Evolutionary conservation across 495 filamentous ascomycete genomes (phyloP).

Genomic region (Echria macrotheca): DNA sequence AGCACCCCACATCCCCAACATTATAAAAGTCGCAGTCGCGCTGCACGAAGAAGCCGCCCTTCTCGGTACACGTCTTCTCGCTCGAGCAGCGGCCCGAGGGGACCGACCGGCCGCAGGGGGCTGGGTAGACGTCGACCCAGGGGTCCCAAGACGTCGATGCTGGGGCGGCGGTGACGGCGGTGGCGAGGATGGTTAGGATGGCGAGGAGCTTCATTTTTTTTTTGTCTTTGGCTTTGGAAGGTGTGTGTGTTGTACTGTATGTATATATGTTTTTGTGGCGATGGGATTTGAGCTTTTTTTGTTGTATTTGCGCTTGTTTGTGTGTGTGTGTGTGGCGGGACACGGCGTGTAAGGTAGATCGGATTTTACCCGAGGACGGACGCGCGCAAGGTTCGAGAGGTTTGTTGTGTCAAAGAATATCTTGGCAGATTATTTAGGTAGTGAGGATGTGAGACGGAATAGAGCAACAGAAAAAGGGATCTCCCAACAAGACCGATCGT

Average conservation of each 20-base stretch:
- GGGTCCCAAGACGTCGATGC: not conserved
- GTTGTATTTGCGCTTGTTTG: too few species aligned
- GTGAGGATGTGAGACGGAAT: too few species aligned
- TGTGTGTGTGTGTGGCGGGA: too few species aligned
- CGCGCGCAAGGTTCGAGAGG: too few species aligned
- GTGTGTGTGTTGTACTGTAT: not conserved
- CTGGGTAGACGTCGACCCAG: constrained; percentile 2
- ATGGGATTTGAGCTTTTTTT: not conserved
- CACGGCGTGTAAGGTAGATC: too few species aligned
- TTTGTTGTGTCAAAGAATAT: too few species aligned
- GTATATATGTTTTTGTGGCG: not conserved
- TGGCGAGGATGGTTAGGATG: constrained; percentile 1
- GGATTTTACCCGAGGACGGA: too few species aligned
- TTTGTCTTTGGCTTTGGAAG: not conserved
- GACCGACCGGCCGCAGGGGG: not conserved
- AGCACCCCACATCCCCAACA: constrained; percentile 3
- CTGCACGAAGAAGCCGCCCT: constrained; percentile 1
- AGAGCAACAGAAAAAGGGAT: too few species aligned
- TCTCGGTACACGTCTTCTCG: not conserved
- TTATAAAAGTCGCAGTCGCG: constrained; percentile 1
- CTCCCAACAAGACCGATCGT: too few species aligned
- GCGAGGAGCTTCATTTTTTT: not conserved
- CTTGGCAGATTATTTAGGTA: too few species aligned
- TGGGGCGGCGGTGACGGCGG: not conserved
- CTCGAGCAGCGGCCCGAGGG: constrained; percentile 6